Base-by-base conservation (phyloP, 2,329 filamentous ascomycete genomes). In the Leptographium wingfieldii region DNA sequence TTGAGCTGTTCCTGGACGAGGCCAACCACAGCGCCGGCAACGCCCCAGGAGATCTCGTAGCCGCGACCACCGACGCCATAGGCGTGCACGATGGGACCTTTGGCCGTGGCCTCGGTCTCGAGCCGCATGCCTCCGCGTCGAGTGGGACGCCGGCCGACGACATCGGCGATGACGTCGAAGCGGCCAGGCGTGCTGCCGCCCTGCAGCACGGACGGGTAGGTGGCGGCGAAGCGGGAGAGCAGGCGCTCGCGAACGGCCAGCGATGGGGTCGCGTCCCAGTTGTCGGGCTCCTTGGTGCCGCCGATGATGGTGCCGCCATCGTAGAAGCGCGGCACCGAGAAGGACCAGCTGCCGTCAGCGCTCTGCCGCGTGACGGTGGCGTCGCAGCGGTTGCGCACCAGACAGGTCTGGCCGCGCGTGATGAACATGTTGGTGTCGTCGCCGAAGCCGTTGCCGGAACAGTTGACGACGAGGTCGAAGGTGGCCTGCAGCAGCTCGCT, bases 271-370 rank as follows among this genome's bases (percentile, higher is more conserved):
- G 75, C 68, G 55, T 79, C 73, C 79, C 80, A 84, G 67, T 85
- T 73, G 59, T 79, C 71, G 1, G 77, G 74, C 66, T 86, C 79
- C 68, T 85, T 86, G 11, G 83, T 87, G 0, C 84, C 84, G 5
- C 84, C 85, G 25, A 87, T 79, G 48, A 87, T 74, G 0, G 84
- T 87, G 3, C 84, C 84, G 3, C 84, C 84, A 40, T 80, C 74
- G 31, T 83, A 79, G 10, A 77, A 79, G 2, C 85, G 77, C 0
- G 84, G 83, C 6, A 87, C 80, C 54, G 78, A 77, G 63, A 87
- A 86, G 0, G 78, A 77, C 81, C 83, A 86, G 10, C 74, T 77
- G 0, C 84, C 84, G 67, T 87, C 83, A 0, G 75, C 74, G 65
- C 82, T 80, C 64, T 88, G 82, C 31, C 80, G 75, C 3, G 85